Conservation (phyloP, 192 early-diverging fungal species). For the Cladochytrium replicatum region DNA sequence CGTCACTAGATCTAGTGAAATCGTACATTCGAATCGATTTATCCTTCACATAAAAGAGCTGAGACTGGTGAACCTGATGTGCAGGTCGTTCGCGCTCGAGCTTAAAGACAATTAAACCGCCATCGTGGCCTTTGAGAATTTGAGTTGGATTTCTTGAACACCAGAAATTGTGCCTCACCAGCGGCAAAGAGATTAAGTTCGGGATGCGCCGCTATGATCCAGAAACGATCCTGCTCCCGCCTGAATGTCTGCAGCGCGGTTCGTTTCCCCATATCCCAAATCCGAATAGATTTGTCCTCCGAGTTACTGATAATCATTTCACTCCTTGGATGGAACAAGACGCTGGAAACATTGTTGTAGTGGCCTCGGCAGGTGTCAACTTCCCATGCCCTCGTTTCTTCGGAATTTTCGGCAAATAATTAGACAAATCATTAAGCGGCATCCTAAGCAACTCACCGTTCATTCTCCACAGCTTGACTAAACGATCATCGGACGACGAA, state of each 20-base stretch:
- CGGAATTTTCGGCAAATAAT: conserved; percentile 4
- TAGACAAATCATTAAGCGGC: background rate
- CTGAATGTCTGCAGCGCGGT: conserved; percentile 93
- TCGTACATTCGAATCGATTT: conserved; percentile 77
- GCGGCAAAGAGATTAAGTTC: conserved; percentile 98
- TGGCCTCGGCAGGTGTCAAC: conserved; percentile 99
- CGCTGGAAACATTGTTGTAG: conserved; percentile 92
- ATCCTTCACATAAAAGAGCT: conserved; percentile 82
- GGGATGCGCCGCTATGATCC: conserved; percentile 92
- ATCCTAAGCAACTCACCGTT: conserved; percentile 49
- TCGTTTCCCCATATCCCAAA: conserved; percentile 97
- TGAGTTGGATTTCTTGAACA: background rate
- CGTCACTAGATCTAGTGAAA: conserved; percentile 64
- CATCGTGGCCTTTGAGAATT: conserved; percentile 72
- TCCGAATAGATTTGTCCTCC: conserved; percentile 95
- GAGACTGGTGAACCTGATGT: conserved; percentile 69
- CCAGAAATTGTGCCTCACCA: too few relatives aligned
- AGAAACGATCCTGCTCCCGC: conserved; percentile 94
- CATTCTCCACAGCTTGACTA: conserved; percentile 98
- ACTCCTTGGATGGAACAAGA: conserved; percentile 92
- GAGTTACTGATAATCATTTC: conserved; percentile 89
- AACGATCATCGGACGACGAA: conserved; percentile 93
- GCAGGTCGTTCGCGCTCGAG: conserved; percentile 96
- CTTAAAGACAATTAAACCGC: conserved; percentile 97
- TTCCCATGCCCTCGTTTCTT: conserved; percentile 98